Base-by-base conservation (phyloP, 768 basidiomycete species). In the Lactarius vividus region DNA sequence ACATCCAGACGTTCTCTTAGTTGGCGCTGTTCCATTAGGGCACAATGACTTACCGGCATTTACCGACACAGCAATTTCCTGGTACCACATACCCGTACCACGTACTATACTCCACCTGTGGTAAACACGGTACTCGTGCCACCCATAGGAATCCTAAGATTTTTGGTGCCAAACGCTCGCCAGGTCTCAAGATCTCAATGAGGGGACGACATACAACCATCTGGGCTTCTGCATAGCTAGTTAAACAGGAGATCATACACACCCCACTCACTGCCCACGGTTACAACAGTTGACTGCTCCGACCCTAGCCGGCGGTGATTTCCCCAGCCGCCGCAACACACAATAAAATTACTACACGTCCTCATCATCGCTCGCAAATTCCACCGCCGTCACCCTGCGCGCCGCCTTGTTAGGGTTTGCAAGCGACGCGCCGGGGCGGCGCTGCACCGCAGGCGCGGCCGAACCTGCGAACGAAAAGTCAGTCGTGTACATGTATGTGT, bases 401-500 rank as follows among this genome's bases (percentile, higher is more conserved):
- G 65, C 65, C 33, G 49, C 65, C 61, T 66, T 66, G 26, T 62
- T 66, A 10, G 65, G 65, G 29, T 66, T 66, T 18, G 61, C 61
- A 42, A 66, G 57, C 2, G 65, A 66, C n/a, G 65, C 65, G 15
- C 65, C 65, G 9, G 61, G 65, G 10, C 65, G 18, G 5, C 65
- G 56, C 23, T 46, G 57, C 29, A 62, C 16, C 26, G 52, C 57
- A 1, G 61, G 61, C 2, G 58, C 61, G 26, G 40, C 61, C 4
- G 49, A 28, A 29, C 65, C 65, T 66, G 31, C 26, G n/a, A 29
- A 39, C 16, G 31, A 31, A 20, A 49, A 23, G n/a, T 46, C 44
- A 37, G 35, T 11, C 35, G 11, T 37, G 35, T 37, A 37, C 35
- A 37, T 37, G 35, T 4, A 37, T 37, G 35, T 11, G 44, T n/a